Evolutionary conservation across 176 grass and related monocot genomes (phyloP).

Genomic region (Bonia amplexicaulis): DNA sequence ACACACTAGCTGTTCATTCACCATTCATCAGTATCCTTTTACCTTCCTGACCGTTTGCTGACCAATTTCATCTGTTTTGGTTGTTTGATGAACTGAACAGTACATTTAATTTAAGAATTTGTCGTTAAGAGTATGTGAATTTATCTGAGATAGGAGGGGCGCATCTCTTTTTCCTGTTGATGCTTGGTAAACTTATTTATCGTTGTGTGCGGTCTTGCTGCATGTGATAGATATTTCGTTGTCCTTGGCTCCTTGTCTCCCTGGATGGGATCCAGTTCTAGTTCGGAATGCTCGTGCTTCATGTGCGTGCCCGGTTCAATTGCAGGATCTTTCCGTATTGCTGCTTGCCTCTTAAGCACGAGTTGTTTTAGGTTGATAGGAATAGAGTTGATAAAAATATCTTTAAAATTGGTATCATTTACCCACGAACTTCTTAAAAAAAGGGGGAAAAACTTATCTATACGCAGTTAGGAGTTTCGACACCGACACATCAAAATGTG

Average conservation of each 20-base stretch:
- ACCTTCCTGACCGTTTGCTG: background rate
- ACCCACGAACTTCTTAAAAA: too few relatives aligned
- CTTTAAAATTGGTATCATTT: too few relatives aligned
- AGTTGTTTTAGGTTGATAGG: too few relatives aligned
- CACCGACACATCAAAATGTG: too few relatives aligned
- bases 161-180: background rate
- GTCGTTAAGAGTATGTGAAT: constrained; percentile 1
- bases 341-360: background rate
- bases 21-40: background rate
- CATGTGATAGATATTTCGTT: background rate
- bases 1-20: background rate
- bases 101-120: background rate
- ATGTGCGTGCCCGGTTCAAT: background rate
- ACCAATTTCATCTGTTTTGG: background rate
- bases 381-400: too few relatives aligned
- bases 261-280: background rate
- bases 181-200: background rate
- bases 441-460: too few relatives aligned
- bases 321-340: background rate
- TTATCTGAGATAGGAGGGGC: background rate
- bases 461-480: too few relatives aligned
- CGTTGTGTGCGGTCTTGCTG: background rate
- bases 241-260: background rate
- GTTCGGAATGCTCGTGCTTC: background rate
- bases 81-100: background rate